Evolutionary conservation across 31 red algal genomes (phyloP).

Genomic region (Odonthalia washingtoniensis): DNA sequence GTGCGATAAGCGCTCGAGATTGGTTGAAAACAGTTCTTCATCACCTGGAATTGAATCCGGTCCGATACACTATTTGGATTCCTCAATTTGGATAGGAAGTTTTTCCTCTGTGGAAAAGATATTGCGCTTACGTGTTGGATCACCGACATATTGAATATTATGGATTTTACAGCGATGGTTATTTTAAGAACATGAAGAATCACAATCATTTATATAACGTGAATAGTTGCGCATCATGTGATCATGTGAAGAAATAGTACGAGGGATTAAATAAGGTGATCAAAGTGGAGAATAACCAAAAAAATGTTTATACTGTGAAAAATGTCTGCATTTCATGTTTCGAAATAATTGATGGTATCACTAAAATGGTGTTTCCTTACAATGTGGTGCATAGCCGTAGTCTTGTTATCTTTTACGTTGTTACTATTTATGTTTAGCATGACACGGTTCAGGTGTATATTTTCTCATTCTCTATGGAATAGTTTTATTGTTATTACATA

Average conservation of each 20-base stretch:
- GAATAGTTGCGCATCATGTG: slow-evolving; percentile 21
- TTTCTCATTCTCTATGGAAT: no score
- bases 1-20: slow-evolving; percentile 54
- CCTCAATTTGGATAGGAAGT: slow-evolving; percentile 48
- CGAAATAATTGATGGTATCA: no score
- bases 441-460: no score
- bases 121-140: slow-evolving; percentile 41
- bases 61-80: slow-evolving; percentile 27
- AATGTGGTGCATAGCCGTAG: no score
- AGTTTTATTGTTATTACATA: no score
- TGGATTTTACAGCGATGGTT: slow-evolving; percentile 58
- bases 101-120: slow-evolving; percentile 53
- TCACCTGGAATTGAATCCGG: slow-evolving; percentile 38
- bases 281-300: slow-evolving; percentile 65
- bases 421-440: no score
- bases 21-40: slow-evolving; percentile 45
- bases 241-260: slow-evolving; percentile 57
- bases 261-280: slow-evolving; percentile 66
- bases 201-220: slow-evolving; percentile 59
- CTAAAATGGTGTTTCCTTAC: no score
- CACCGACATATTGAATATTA: slow-evolving; percentile 47
- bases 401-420: no score
- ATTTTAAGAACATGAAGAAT: slow-evolving; percentile 71
- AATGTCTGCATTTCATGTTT: no score
- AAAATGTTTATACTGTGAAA: no score